A percentile compares a stretch with the other conserved stretches of the same genome.
Evolutionary conservation across 192 early-diverging fungal species (phyloP).

Genomic region (Spizellomyces punctatus): DNA sequence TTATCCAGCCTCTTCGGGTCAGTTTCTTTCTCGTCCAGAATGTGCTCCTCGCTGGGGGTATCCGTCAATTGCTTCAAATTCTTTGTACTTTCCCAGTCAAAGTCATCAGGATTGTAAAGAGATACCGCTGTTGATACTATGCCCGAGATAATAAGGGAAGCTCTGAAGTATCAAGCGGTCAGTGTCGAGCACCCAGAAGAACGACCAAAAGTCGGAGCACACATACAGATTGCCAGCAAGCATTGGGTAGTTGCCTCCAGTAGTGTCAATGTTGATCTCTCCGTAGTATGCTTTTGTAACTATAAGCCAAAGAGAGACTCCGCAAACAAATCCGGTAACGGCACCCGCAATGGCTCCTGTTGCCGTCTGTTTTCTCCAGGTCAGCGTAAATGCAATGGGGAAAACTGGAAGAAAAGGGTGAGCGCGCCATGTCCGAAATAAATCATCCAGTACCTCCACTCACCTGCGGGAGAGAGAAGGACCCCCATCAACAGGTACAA

Average conservation of each 20-base stretch:
- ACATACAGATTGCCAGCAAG: constrained; percentile 66
- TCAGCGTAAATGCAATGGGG: constrained; percentile 66
- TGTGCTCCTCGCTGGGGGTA: constrained; percentile 36
- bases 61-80: constrained; percentile 51
- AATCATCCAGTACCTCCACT: constrained; percentile 33
- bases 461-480: constrained; percentile 56
- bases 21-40: constrained; percentile 37
- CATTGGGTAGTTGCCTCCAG: constrained; percentile 72
- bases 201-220: constrained; percentile 36
- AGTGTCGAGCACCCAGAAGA: constrained; percentile 24
- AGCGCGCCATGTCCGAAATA: background rate
- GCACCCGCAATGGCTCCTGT: constrained; percentile 56
- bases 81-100: constrained; percentile 58
- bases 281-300: constrained; percentile 55
- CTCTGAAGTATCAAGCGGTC: background rate
- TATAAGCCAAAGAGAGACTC: constrained; percentile 63
- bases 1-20: constrained; percentile 47
- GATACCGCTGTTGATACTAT: constrained; percentile 44
- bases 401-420: background rate
- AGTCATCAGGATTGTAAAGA: constrained; percentile 64
- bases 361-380: constrained; percentile 67
- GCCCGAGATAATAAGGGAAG: constrained; percentile 8
- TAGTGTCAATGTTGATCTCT: constrained; percentile 57
- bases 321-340: constrained; percentile 54
- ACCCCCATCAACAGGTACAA: constrained; percentile 65